Evolutionary conservation across 1,139 yeast species (phyloP).

Genomic region (Yamadazyma buinensis): DNA sequence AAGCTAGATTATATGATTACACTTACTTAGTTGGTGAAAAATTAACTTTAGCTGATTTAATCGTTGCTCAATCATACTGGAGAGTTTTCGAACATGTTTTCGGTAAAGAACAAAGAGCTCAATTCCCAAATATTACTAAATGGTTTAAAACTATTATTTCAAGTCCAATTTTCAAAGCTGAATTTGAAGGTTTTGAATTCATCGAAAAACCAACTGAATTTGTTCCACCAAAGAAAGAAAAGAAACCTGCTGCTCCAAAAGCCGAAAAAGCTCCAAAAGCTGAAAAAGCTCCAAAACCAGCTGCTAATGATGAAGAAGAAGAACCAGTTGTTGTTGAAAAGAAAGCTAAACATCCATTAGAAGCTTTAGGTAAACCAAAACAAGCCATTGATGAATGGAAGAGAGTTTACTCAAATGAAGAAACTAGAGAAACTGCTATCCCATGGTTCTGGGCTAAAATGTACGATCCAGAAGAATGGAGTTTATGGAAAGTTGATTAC

Average conservation of each 20-base stretch:
- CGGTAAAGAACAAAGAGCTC: conserved; percentile 74
- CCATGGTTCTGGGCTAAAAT: conserved; percentile 97
- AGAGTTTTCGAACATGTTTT: conserved; percentile 67
- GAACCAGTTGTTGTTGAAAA: conserved; percentile 46
- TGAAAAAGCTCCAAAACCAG: conserved; percentile 35
- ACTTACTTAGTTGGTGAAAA: conserved; percentile 93
- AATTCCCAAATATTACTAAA: conserved; percentile 74
- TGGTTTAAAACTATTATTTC: conserved; percentile 77
- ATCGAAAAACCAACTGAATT: conserved; percentile 64
- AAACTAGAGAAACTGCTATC: conserved; percentile 88
- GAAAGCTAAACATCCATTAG: conserved; percentile 92
- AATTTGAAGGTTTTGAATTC: conserved; percentile 47
- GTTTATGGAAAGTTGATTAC: conserved; percentile 93
- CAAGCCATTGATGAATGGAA: conserved; percentile 90
- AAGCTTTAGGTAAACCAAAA: conserved; percentile 69
- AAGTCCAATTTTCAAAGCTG: conserved; percentile 49
- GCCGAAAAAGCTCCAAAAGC: conserved; percentile 22
- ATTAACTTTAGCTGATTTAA: conserved; percentile 79
- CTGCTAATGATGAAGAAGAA: conserved; percentile 40
- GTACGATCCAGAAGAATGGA: conserved; percentile 91
- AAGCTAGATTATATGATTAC: conserved; percentile 65
- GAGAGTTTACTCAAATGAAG: conserved; percentile 95
- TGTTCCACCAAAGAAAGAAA: conserved; percentile 80
- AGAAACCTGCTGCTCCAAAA: conserved; percentile 36
- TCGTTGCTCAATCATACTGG: conserved; percentile 53